Percentiles rank a stretch among this genome's conserved stretches.
These are phyloP conservation scores for Debaryomyces nepalensis DNA, from an alignment of 1,139 yeast species.

Conservation along the genomic window DNA sequence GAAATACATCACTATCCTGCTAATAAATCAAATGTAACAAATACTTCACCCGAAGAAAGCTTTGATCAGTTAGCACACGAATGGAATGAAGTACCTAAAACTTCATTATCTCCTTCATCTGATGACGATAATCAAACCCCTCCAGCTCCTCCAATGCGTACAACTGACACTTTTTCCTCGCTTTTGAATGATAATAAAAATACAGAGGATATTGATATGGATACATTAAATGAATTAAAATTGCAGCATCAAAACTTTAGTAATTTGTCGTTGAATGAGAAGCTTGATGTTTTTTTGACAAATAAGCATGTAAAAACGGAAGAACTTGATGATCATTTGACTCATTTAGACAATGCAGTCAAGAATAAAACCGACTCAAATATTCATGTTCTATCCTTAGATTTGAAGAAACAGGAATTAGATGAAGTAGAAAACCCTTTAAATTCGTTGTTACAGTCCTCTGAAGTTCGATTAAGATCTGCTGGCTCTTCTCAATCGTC, in stretches of 20 bases:
- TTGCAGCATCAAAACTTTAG: constrained; percentile 29
- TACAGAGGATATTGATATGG: constrained; percentile 27
- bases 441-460: constrained; percentile 34
- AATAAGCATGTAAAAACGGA: constrained; percentile 18
- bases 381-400: constrained; percentile 42
- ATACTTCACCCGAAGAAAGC: constrained; percentile 10
- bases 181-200: constrained; percentile 19
- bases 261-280: constrained; percentile 43
- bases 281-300: constrained; percentile 40
- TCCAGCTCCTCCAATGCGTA: constrained; percentile 32
- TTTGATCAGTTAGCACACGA: constrained; percentile 22
- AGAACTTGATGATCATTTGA: constrained; percentile 45
- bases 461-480: constrained; percentile 38
- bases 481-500: constrained; percentile 53
- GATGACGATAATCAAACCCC: constrained; percentile 31
- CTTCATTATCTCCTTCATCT: constrained; percentile 16
- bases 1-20: constrained; percentile 41
- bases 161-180: constrained; percentile 21
- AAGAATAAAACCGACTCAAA: constrained; percentile 35
- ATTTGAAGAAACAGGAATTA: constrained; percentile 27
- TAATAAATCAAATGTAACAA: constrained; percentile 17
- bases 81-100: constrained; percentile 29
- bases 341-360: constrained; percentile 33
- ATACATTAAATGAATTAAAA: constrained; percentile 29
- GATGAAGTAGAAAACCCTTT: constrained; percentile 39